These are phyloP conservation scores for Psidium friedrichsthalianum DNA, from an alignment of 345 rosid species.

Conservation along the genomic window DNA sequence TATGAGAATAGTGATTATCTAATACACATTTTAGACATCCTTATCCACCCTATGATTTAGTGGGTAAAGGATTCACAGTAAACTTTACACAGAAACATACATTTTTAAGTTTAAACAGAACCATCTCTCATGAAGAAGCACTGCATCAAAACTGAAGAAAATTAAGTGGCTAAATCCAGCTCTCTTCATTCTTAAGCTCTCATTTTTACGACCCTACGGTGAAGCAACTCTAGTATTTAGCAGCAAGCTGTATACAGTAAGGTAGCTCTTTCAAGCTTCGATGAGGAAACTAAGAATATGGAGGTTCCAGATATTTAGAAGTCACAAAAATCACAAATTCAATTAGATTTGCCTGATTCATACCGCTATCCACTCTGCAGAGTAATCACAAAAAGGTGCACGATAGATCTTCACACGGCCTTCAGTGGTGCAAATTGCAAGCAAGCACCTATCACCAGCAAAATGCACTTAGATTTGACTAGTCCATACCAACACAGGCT, in stretches of 20 bases:
- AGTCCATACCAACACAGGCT: not conserved
- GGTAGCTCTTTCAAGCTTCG: not conserved
- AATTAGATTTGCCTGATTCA: not conserved
- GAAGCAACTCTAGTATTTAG: not conserved
- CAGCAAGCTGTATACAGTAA: not conserved
- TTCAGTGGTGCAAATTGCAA: conserved; percentile 75
- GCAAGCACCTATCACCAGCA: conserved; percentile 49
- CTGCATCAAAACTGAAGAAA: not conserved
- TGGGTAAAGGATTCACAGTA: not conserved
- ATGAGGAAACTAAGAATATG: not conserved
- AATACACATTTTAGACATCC: not conserved
- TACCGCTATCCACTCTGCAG: conserved; percentile 96
- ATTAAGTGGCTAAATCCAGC: not conserved
- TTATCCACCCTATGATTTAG: not conserved
- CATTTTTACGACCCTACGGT: not conserved
- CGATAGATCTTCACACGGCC: conserved; percentile 81
- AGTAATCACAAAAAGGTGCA: conserved; percentile 69
- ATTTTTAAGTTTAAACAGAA: not conserved
- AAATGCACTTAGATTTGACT: not conserved
- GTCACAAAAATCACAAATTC: not conserved
- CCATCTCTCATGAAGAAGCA: not conserved
- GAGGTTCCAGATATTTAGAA: not conserved
- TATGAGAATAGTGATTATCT: not conserved
- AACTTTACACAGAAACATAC: not conserved
- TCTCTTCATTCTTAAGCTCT: not conserved